phyloP scores from a whole-genome alignment of 202 grass and related monocot genomes.

The Carex arenaria region DNA sequence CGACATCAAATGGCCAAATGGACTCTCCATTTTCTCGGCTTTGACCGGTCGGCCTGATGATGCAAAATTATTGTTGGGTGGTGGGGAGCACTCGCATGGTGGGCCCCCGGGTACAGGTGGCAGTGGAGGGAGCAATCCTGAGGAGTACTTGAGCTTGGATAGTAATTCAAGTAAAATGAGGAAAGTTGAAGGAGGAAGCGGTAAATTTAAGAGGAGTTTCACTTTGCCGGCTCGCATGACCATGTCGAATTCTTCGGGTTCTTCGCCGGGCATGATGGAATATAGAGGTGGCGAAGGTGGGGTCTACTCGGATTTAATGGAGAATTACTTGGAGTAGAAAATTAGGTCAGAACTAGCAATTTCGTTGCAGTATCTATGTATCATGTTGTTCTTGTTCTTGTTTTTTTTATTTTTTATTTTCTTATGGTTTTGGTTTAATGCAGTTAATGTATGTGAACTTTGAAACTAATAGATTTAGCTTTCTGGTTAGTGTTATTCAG shows the following conservation, averaged over 20 bases:
- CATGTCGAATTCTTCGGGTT: constrained; percentile 38
- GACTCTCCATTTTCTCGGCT: constrained; percentile 88
- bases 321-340: constrained; percentile 67
- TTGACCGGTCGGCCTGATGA: constrained; percentile 71
- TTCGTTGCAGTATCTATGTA: constrained; percentile 7
- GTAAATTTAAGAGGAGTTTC: constrained; percentile 94
- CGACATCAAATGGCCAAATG: constrained; percentile 83
- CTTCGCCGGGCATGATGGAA: constrained; percentile 50
- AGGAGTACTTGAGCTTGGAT: constrained; percentile 83
- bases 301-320: constrained; percentile 90
- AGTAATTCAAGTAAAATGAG: constrained; percentile 64
- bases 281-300: constrained; percentile 76
- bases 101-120: constrained; percentile 22
- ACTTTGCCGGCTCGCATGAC: constrained; percentile 77
- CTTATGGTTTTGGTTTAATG: constrained; percentile 4
- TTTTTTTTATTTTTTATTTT: not conserved
- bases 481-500: not conserved
- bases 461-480: constrained; percentile 25
- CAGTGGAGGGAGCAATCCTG: constrained; percentile 39
- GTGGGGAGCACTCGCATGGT: not conserved
- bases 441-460: constrained; percentile 18
- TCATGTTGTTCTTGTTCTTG: constrained; percentile 28
- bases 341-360: not conserved
- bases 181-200: constrained; percentile 54
- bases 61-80: constrained; percentile 58